These are phyloP conservation scores for Globisporangium emineosum DNA, from an alignment of 352 stramenopile species.

Conservation along the genomic window DNA sequence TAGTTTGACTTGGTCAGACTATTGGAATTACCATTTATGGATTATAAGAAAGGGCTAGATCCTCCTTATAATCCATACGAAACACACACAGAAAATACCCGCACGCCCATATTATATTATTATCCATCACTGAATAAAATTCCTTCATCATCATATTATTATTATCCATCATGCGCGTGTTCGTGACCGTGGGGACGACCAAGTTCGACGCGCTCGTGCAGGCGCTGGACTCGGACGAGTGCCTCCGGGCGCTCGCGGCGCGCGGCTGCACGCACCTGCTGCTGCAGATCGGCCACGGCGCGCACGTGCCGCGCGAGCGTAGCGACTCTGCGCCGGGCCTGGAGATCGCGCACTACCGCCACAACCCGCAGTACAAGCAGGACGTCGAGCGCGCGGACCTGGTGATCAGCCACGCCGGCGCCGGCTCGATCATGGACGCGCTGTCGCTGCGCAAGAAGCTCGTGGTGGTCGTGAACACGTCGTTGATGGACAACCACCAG, in stretches of 20 bases:
- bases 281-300: conserved; percentile 83
- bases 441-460: conserved; percentile 78
- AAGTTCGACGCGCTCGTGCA: conserved; percentile 90
- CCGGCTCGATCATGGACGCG: conserved; percentile 93
- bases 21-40: no score
- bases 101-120: no score
- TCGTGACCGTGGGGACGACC: conserved; percentile 95
- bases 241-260: conserved; percentile 40
- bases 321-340: conserved; percentile 29
- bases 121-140: no score
- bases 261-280: conserved; percentile 63
- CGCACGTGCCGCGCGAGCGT: conserved; percentile 34
- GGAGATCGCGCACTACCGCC: conserved; percentile 77
- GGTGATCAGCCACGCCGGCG: conserved; percentile 94
- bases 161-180: conserved; percentile 36
- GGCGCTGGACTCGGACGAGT: conserved; percentile 60
- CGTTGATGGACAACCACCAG: conserved; percentile 98
- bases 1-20: no score
- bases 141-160: no score
- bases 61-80: no score
- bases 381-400: conserved; percentile 91
- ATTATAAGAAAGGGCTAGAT: no score
- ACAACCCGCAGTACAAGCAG: conserved; percentile 86
- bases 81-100: no score
- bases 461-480: conserved; percentile 92